Base-by-base conservation (phyloP, 768 basidiomycete species). In the Myochromella boudieri region DNA sequence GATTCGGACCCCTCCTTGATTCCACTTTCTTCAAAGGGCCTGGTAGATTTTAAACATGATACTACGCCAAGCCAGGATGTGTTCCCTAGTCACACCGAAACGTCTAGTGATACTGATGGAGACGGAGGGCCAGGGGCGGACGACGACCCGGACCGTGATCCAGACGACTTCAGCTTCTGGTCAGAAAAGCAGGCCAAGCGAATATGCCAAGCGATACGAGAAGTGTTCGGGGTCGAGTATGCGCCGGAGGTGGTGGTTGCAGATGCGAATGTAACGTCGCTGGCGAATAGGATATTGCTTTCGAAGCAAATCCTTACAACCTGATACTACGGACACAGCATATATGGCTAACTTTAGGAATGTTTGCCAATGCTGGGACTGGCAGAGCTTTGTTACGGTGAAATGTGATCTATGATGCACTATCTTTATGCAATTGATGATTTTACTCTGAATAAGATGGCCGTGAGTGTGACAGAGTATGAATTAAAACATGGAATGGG, bases 101-200 rank as follows among this genome's bases (percentile, higher is more conserved):
- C 39, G 11, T 17, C 25, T 37, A 21, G 31, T 25, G 31, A 27
- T 2, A 32, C 10, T 15, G 41, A 21, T 11, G 49, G 41, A 11
- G 32, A 9, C 20, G 24, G 1, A 42, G 25, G 22, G 22, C 32
- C 26, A 6, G 14, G 25, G 11, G 31, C 37, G 3, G 12, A 56
- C 11, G 58, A 53, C 27, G 60, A 67, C 26, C 48, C 59, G 21
- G 64, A 68, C 27, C 81, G 75, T 36, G 90, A 95, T 58, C 82
- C 84, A 1, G 95, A 98, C 60, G 95, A 98, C 68, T 98, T 99
- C 65, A 78, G 81, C 37, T 93, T 99, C 70, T 95, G 94, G 91
- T 86, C 86, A 1, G 85, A 88, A 57, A 71, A 74, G 33, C 95
- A 99, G 64, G 97, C 95, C 46, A 87, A 85, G 67, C 81, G 91